phyloP scores from a whole-genome alignment of 2,329 filamentous ascomycete species.

The Exophiala oligosperma region DNA sequence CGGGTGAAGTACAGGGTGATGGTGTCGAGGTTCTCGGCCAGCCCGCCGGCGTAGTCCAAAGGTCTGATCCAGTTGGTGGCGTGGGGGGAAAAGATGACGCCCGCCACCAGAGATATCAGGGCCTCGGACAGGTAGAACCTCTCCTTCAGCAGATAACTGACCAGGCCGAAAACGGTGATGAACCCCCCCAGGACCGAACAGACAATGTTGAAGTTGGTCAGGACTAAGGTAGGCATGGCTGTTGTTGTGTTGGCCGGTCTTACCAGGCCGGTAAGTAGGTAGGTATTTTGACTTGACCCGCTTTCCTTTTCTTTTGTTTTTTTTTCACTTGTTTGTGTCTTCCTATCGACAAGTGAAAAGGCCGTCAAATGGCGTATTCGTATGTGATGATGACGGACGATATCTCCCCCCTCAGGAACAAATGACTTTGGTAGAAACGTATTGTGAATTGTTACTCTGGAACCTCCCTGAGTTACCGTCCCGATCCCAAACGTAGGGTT shows the following conservation, averaged over 20 bases:
- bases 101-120: constrained; percentile 78
- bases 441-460: too few relatives aligned
- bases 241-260: not conserved
- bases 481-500: too few relatives aligned
- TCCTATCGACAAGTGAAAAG: too few relatives aligned
- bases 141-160: constrained; percentile 88
- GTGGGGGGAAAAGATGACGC: constrained; percentile 75
- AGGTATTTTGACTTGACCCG: too few relatives aligned
- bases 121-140: constrained; percentile 89
- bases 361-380: too few relatives aligned
- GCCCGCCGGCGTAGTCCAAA: constrained; percentile 67
- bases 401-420: too few relatives aligned
- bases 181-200: constrained; percentile 81
- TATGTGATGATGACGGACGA: too few relatives aligned
- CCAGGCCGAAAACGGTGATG: constrained; percentile 83
- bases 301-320: too few relatives aligned
- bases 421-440: too few relatives aligned
- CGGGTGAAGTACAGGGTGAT: constrained; percentile 84
- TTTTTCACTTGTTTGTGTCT: too few relatives aligned
- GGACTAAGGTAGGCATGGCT: constrained; percentile 61
- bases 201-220: constrained; percentile 81
- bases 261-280: not conserved
- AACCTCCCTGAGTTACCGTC: too few relatives aligned
- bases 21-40: constrained; percentile 60
- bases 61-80: constrained; percentile 75